phyloP scores from a whole-genome alignment of 1,139 yeast species.

The Geotrichum europaeum region DNA sequence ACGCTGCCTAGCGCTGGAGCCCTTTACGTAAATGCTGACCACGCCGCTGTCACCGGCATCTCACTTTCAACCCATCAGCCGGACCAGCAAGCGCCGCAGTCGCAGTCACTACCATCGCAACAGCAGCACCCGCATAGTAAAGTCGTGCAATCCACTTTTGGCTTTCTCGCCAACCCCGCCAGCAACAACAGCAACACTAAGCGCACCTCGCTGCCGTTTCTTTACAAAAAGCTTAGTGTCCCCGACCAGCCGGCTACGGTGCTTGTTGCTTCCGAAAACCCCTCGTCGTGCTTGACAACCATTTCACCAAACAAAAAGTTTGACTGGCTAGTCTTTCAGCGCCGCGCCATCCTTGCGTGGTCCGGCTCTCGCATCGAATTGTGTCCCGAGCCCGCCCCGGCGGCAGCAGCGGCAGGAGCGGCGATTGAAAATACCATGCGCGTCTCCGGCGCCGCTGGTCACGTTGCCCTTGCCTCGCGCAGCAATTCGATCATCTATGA shows the following conservation, averaged over 20 bases:
- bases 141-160: background rate
- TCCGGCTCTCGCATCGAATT: background rate
- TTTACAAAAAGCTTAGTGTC: background rate
- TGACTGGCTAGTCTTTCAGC: background rate
- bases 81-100: background rate
- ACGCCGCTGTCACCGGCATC: slow-evolving; percentile 2
- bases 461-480: background rate
- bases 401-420: background rate
- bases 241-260: background rate
- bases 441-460: slow-evolving; percentile 8
- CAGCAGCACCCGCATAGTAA: background rate
- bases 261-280: background rate
- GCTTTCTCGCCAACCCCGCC: background rate
- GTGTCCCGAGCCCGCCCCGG: background rate
- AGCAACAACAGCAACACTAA: background rate
- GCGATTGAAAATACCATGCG: background rate
- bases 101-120: background rate
- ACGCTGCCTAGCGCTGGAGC: slow-evolving; percentile 9
- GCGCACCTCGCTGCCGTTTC: background rate
- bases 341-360: background rate
- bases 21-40: background rate
- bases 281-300: background rate
- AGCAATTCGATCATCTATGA: slow-evolving; percentile 1
- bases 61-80: background rate
- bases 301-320: background rate